These are phyloP conservation scores for Salicornia ramosissima DNA, from an alignment of 148 eudicot genomes.

Conservation along the genomic window DNA sequence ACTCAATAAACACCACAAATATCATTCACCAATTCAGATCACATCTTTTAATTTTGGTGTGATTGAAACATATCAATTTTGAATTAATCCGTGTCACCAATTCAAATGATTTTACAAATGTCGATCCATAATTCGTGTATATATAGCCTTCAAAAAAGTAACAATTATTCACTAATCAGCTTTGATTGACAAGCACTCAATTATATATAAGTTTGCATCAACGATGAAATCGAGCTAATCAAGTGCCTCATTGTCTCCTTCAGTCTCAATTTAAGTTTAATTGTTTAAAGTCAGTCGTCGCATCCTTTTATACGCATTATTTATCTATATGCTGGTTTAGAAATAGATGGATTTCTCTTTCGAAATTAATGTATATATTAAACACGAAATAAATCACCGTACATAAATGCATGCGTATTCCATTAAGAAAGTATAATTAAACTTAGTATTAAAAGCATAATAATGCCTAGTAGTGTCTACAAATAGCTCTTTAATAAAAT, in stretches of 20 bases:
- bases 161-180: too few relatives aligned
- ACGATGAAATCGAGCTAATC: neutral
- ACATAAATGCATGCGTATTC: conserved; percentile 7
- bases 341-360: neutral
- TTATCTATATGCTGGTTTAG: neutral
- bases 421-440: neutral
- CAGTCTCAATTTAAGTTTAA: too few relatives aligned
- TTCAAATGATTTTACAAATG: neutral
- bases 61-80: conserved; percentile 1
- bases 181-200: too few relatives aligned
- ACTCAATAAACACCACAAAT: conserved; percentile 24
- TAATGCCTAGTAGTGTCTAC: conserved; percentile 17
- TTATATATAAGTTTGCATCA: too few relatives aligned
- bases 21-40: neutral
- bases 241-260: too few relatives aligned
- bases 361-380: neutral
- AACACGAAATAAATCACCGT: neutral
- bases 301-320: too few relatives aligned
- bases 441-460: conserved; percentile 14
- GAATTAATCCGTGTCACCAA: neutral
- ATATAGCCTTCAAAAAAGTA: neutral
- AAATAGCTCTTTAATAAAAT: neutral
- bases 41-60: conserved; percentile 1
- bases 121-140: neutral
- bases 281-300: too few relatives aligned